Base-by-base conservation (phyloP, 495 filamentous ascomycete species). In the Lepidopterella palustris region DNA sequence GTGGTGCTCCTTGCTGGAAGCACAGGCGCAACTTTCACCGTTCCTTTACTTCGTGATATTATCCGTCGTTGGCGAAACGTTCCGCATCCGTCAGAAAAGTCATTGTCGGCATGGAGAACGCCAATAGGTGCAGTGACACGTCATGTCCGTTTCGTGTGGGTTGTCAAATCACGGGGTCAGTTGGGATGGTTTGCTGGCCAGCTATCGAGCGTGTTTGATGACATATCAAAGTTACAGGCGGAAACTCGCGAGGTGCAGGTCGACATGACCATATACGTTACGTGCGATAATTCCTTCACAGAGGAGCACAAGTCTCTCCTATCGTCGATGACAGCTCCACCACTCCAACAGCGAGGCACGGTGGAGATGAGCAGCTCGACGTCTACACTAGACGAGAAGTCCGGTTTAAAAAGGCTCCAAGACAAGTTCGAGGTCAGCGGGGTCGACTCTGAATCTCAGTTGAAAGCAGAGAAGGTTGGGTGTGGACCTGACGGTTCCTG, bases 121-220 rank as follows among this genome's bases (percentile, higher is more conserved):
- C 73, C 74, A 58, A 69, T 61, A 5, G 60, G 72, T 1, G 69
- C 74, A 5, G 88, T 83, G 53, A 87, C 83, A 11, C 82, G 84
- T 57, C 77, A 81, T 29, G 71, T 92, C 11, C 79, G 83, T 11
- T 88, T 92, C 57, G 73, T 92, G 1, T 84, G 91, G 76, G 81
- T 89, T 21, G 82, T 92, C 39, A 88, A 83, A 62, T 80, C 82
- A 26, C 79, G 80, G 0, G 79, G 82, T 9, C 86, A 92, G 59
- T 71, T 87, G n/a, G 76, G 71, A 27, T 91, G 84, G 78, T 89
- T 89, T 60, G 77, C 81, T n/a, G 69, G 72, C 10, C 79, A 85
- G 60, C 72, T 95, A 2, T 74, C 78, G 18, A 75, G 80, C 39
- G 78, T 84, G 0, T 72, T 83, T 45, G 74, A 77, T 13, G 81